A percentile compares a stretch with the other conserved stretches of the same genome.
Conservation (phyloP, 805 yeast genomes). For the Metschnikowia corniflorae region DNA sequence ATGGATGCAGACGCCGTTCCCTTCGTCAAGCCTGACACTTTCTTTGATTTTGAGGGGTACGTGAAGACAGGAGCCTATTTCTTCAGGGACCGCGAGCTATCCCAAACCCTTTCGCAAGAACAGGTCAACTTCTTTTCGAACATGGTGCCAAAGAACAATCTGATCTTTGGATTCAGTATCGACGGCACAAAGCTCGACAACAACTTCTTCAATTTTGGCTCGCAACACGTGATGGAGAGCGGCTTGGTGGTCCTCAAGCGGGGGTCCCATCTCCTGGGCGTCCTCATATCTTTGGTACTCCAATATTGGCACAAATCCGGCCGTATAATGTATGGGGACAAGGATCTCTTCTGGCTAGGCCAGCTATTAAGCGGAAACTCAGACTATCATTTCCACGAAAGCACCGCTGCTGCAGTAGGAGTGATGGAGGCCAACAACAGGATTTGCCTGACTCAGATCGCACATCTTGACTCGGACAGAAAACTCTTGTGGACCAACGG, state of each 20-base stretch:
- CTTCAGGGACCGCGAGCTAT: conserved; percentile 22
- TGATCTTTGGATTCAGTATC: conserved; percentile 5
- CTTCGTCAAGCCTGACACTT: conserved; percentile 10
- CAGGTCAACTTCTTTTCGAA: conserved; percentile 9
- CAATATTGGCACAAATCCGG: conserved; percentile 21
- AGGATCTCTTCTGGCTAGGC: conserved; percentile 32
- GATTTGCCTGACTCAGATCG: conserved; percentile 27
- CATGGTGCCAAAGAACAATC: conserved; percentile 11
- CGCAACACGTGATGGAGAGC: conserved; percentile 32
- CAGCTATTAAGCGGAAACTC: conserved; percentile 23
- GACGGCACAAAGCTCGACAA: conserved; percentile 10
- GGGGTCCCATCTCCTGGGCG: conserved; percentile 19
- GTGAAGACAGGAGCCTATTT: conserved; percentile 31
- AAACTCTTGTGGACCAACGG: conserved; percentile 30
- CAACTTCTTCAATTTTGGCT: conserved; percentile 16
- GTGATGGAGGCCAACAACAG: conserved; percentile 13
- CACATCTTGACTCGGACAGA: conserved; percentile 20
- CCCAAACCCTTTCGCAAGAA: conserved; percentile 9
- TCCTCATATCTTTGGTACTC: conserved; percentile 12
- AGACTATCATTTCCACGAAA: conserved; percentile 18
- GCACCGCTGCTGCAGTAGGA: conserved; percentile 23
- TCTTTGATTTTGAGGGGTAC: conserved; percentile 13
- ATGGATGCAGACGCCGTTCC: conserved; percentile 20
- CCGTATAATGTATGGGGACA: conserved; percentile 22
- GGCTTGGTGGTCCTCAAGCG: conserved; percentile 33